A percentile compares a stretch with the other conserved stretches of the same genome.
Evolutionary conservation across 257 asterid genomes (phyloP).

Genomic region (Nicotiana undulata): DNA sequence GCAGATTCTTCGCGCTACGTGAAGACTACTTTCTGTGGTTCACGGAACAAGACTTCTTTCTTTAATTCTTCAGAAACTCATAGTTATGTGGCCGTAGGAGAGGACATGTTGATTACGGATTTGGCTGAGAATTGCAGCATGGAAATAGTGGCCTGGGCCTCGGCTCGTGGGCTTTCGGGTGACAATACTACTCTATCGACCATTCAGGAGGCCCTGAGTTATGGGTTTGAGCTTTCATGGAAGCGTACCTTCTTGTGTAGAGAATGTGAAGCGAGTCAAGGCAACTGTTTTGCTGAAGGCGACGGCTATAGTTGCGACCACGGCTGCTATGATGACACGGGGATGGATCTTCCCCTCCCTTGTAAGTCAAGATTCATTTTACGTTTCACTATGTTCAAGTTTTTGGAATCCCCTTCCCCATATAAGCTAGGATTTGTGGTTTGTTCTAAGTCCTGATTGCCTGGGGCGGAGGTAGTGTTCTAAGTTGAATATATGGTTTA

Average conservation of each 20-base stretch:
- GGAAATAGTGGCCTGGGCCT: constrained; percentile 15
- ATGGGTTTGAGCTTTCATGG: constrained; percentile 40
- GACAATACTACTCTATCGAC: constrained; percentile 10
- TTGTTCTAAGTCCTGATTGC: too few relatives aligned
- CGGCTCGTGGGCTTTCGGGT: constrained; percentile 9
- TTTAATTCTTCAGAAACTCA: not conserved
- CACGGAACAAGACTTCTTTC: not conserved
- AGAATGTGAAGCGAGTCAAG: constrained; percentile 17
- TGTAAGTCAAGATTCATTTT: not conserved
- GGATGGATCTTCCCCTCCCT: not conserved
- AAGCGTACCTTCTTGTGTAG: constrained; percentile 6
- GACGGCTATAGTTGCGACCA: constrained; percentile 15
- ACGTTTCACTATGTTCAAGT: not conserved
- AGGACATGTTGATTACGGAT: constrained; percentile 13
- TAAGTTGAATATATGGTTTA: not conserved
- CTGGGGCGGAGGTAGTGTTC: too few relatives aligned
- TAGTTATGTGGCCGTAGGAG: constrained; percentile 28
- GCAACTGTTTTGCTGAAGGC: constrained; percentile 13
- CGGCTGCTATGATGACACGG: not conserved
- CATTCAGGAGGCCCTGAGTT: constrained; percentile 26
- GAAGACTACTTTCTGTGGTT: constrained; percentile 28
- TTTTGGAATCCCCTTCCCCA: not conserved
- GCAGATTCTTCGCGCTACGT: constrained; percentile 22
- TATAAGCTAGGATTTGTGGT: too few relatives aligned
- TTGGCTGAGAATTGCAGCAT: constrained; percentile 35